Conservation (phyloP, 2,329 filamentous ascomycete species). For the Clonostachys rhizophaga region DNA sequence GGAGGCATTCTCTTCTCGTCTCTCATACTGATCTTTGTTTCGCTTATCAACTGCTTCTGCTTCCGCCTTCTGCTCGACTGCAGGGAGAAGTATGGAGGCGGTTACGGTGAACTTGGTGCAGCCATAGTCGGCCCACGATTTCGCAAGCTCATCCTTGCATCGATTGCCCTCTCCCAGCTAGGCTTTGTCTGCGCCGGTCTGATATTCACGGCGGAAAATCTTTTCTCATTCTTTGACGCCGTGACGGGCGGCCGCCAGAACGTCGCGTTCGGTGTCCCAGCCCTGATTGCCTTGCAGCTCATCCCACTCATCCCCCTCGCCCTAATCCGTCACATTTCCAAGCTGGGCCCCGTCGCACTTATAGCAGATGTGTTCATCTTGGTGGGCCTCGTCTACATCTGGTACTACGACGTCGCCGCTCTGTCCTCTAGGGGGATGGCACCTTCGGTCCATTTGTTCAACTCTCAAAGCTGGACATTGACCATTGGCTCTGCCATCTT, state of each 20-base stretch:
- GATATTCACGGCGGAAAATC: slow-evolving; percentile 74
- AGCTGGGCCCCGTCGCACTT: slow-evolving; percentile 64
- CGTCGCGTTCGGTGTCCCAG: slow-evolving; percentile 42
- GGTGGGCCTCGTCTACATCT: slow-evolving; percentile 68
- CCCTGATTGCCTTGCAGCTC: slow-evolving; percentile 63
- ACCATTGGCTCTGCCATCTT: slow-evolving; percentile 73
- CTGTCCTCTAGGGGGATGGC: slow-evolving; percentile 53
- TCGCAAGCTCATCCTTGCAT: slow-evolving; percentile 61
- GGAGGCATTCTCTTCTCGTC: slow-evolving; percentile 73
- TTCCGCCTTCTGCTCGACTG: slow-evolving; percentile 70
- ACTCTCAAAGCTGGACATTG: slow-evolving; percentile 62
- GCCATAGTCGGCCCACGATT: slow-evolving; percentile 60
- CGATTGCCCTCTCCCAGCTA: slow-evolving; percentile 70
- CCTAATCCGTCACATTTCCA: slow-evolving; percentile 71
- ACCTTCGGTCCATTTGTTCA: slow-evolving; percentile 62
- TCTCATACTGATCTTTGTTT: slow-evolving; percentile 60
- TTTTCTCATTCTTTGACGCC: slow-evolving; percentile 62
- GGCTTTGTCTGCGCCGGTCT: slow-evolving; percentile 76
- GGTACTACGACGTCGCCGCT: slow-evolving; percentile 60
- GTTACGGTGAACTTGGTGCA: slow-evolving; percentile 70
- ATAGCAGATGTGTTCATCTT: slow-evolving; percentile 70
- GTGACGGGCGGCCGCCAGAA: slow-evolving; percentile 44
- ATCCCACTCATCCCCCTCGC: slow-evolving; percentile 60
- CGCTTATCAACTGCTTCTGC: slow-evolving; percentile 62
- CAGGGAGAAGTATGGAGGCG: slow-evolving; percentile 57